Evolutionary conservation across 2,329 filamentous ascomycete species (phyloP).

Genomic region (Chaetomium olivaceum): DNA sequence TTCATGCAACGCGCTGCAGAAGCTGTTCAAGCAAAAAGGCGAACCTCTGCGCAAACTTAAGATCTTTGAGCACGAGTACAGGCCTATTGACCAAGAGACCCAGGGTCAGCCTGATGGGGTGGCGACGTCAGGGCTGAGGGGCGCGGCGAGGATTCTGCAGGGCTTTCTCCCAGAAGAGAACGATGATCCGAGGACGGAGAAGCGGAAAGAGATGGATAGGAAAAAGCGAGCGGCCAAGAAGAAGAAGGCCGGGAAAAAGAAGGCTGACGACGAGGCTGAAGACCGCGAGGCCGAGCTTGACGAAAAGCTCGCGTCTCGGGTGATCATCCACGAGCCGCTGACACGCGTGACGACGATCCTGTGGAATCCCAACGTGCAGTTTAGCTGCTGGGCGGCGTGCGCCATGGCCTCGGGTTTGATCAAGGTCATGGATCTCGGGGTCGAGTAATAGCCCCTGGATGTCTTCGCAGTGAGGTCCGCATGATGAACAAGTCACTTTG

Average conservation of each 20-base stretch:
- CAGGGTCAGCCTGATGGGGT: slow-evolving; percentile 16
- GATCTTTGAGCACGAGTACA: slow-evolving; percentile 58
- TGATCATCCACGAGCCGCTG: slow-evolving; percentile 60
- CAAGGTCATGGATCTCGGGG: slow-evolving; percentile 64
- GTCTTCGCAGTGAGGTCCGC: not conserved
- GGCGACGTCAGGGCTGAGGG: slow-evolving; percentile 37
- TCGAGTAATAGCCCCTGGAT: slow-evolving; percentile 37
- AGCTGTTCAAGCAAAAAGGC: slow-evolving; percentile 45
- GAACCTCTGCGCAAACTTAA: slow-evolving; percentile 44
- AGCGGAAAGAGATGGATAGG: slow-evolving; percentile 39
- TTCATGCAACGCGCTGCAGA: slow-evolving; percentile 48
- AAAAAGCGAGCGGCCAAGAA: slow-evolving; percentile 35
- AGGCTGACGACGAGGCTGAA: slow-evolving; percentile 22
- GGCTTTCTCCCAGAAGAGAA: slow-evolving; percentile 55
- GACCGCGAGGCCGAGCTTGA: slow-evolving; percentile 31
- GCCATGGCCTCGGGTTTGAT: slow-evolving; percentile 68
- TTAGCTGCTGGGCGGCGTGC: slow-evolving; percentile 66
- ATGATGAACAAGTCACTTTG: not conserved
- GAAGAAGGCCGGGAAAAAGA: slow-evolving; percentile 32
- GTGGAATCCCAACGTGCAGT: slow-evolving; percentile 69
- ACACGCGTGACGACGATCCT: slow-evolving; percentile 62
- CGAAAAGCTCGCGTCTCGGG: slow-evolving; percentile 41
- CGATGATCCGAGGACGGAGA: slow-evolving; percentile 46
- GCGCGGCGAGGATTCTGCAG: slow-evolving; percentile 52
- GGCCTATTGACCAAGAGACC: slow-evolving; percentile 25